Evolutionary conservation across 495 filamentous ascomycete species (phyloP), one percentile per base, ranked within the genome.

Genomic region (Sabuloglossum arenarium): DNA sequence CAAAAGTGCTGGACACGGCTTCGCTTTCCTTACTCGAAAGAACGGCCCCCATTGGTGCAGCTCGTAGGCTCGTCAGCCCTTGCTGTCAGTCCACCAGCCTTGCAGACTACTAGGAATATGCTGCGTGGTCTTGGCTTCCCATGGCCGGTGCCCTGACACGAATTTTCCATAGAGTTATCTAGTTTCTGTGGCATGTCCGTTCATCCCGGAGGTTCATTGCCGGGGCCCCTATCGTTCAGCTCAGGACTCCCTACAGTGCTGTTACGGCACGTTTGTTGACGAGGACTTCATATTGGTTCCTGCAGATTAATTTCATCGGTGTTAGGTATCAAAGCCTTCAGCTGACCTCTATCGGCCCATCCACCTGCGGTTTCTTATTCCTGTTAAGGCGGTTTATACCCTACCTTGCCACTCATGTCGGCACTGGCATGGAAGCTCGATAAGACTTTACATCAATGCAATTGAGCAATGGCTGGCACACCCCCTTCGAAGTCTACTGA

Each of bases 261-360:
- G 3, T 27, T 51, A 23, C 24, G 28, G 1, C 47, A 51, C 23
- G 23, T 30, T 51, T 51, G 47, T 23, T 29, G 47, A 30, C 6
- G 23, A 51, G 28, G 24, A 51, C 47, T 19, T 51, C 28, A 30
- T 30, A 51, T 51, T 51, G 47, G 47, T 51, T 51, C 47, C 47
- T 51, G 47, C 47, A 51, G 47, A 51, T 30, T 19, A 51, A 51
- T 1, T 1, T 2, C 23, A 51, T 51, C 11, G 11, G 25, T 29
- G 47, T 51, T 51, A 29, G 47, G 47, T 51, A 51, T 51, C 47
- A 51, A 27, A 29, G 47, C 25, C 25, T 51, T 51, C 47, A 51
- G 47, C 47, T 51, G 47, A 51, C 47, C 47, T 51, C 16, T 16
- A 51, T 23, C 47, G 47, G 47, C 47, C 28, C 47, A 28, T 51